Evolutionary conservation across 2,329 filamentous ascomycete species (phyloP), one percentile per base, ranked within the genome.

Genomic region (Mycosphaerelloides madeirae): DNA sequence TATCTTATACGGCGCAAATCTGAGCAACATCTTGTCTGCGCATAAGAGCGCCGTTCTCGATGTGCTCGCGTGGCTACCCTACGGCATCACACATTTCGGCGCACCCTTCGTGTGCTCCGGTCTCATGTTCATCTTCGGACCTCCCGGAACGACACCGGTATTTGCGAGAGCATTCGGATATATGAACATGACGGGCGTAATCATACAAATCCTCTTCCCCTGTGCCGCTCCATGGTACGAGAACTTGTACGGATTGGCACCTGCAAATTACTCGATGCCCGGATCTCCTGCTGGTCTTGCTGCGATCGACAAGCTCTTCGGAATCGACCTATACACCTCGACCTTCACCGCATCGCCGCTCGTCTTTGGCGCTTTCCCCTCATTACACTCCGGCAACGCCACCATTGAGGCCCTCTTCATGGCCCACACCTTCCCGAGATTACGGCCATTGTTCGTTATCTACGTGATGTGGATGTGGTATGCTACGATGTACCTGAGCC

Each of bases 211-310:
- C 42, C 68, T 89, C 50, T 94, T 96, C 69, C 91, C 91, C 1
- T 96, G 91, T 73, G 93, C 90, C 18, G 87, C 91, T 19, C 91
- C 91, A 1, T 97, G 91, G 91, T 97, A 96, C 63, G 91, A 96
- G 75, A 94, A 93, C 67, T 77, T 86, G 60, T 88, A 95, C 65
- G 91, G 91, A 13, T 74, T 96, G 40, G 87, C 87, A 22, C 90
- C 91, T 2, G 91, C 91, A 38, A 88, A 93, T 59, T 96, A 96
- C 69, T 86, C 85, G 36, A 95, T 97, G 77, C 76, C 80, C 34
- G 91, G 91, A 38, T 91, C 87, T 35, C 89, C 91, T 1, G 91
- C 90, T 11, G 91, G 91, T 40, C 78, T 97, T 49, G 87, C 85
- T 50, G 85, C 89, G 16, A 85, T 97, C 44, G 91, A 97, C 69